phyloP scores from a whole-genome alignment of 2,329 filamentous ascomycete genomes.

The Clonostachys rhizophaga region DNA sequence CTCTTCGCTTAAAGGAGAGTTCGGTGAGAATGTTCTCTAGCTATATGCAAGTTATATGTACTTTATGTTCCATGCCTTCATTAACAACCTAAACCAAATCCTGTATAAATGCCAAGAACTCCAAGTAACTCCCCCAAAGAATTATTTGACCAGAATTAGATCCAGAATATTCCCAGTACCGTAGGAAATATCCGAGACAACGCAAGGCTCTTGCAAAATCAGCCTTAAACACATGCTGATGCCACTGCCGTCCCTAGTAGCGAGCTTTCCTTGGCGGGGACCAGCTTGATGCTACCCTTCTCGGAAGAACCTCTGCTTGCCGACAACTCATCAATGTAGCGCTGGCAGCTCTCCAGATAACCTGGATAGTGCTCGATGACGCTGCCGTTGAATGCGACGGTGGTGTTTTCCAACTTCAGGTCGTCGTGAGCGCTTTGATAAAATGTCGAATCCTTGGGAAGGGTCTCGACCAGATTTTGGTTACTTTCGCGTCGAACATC shows the following conservation, averaged over 20 bases:
- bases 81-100: too few relatives aligned
- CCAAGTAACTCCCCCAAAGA: neutral
- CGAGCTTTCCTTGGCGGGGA: slow-evolving; percentile 69
- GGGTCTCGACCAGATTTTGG: slow-evolving; percentile 20
- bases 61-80: too few relatives aligned
- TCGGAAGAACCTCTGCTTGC: slow-evolving; percentile 21
- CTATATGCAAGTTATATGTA: too few relatives aligned
- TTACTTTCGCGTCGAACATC: slow-evolving; percentile 45
- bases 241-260: slow-evolving; percentile 73
- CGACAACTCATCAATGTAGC: slow-evolving; percentile 57
- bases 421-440: slow-evolving; percentile 46
- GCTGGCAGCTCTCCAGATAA: slow-evolving; percentile 59
- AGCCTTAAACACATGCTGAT: slow-evolving; percentile 36
- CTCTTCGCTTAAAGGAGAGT: too few relatives aligned
- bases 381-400: slow-evolving; percentile 74
- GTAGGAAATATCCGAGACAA: neutral
- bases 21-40: too few relatives aligned
- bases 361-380: slow-evolving; percentile 75
- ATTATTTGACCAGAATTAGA: neutral
- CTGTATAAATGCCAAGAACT: neutral
- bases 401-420: slow-evolving; percentile 38
- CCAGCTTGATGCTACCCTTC: slow-evolving; percentile 49
- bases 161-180: neutral
- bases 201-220: neutral
- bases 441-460: slow-evolving; percentile 20